Percentiles rank a stretch among this genome's conserved stretches.
Conservation (phyloP, 208 protist genomes). For the Trypanosoma mega region DNA sequence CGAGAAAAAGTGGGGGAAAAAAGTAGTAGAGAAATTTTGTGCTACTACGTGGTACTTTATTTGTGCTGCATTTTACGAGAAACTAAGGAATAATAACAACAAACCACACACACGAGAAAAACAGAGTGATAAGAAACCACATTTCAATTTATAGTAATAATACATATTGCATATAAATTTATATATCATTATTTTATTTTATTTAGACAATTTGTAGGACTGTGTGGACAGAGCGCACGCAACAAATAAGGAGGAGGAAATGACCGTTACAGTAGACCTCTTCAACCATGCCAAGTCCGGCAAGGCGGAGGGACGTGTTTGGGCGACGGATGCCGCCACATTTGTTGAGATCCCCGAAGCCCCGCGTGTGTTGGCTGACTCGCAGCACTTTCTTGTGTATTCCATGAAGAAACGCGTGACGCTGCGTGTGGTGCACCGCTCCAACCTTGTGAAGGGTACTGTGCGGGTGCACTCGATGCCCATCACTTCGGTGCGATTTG, state of each 20-base stretch:
- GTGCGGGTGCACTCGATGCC: conserved; percentile 52
- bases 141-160: too few species aligned
- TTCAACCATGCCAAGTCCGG: conserved; percentile 24
- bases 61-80: too few species aligned
- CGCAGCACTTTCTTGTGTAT: conserved; percentile 75
- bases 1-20: too few species aligned
- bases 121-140: too few species aligned
- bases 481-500: conserved; percentile 71
- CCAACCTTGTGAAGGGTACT: conserved; percentile 54
- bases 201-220: not conserved
- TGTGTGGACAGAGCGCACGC: not conserved
- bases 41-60: too few species aligned
- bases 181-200: not conserved
- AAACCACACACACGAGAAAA: too few species aligned
- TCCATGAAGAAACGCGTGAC: conserved; percentile 69
- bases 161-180: not conserved
- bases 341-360: conserved; percentile 60
- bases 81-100: too few species aligned
- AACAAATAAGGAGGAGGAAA: not conserved
- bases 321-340: conserved; percentile 34
- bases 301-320: conserved; percentile 43
- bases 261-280: conserved; percentile 37
- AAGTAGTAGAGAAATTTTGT: too few species aligned
- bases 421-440: conserved; percentile 64
- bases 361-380: conserved; percentile 75